A percentile compares a stretch with the other conserved stretches of the same genome.
Conservation (phyloP, 2,329 filamentous ascomycete genomes). For the Xylariomycetidae sp. region DNA sequence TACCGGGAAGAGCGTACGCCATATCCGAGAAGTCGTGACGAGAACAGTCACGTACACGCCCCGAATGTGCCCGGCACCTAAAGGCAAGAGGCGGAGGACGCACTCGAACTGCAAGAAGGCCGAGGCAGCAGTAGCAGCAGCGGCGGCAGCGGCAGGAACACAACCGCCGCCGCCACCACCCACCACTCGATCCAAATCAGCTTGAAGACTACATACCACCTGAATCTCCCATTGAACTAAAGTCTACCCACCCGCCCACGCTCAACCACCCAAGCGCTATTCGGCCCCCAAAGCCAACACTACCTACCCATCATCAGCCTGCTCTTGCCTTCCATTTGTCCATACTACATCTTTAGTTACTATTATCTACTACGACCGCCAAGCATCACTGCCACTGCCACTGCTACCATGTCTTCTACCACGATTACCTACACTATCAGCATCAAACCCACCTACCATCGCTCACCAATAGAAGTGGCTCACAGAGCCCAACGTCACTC, state of each 20-base stretch:
- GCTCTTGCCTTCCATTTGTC: constrained; percentile 20
- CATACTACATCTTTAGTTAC: constrained; percentile 6
- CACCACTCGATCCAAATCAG: constrained; percentile 19
- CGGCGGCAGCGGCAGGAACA: constrained; percentile 2
- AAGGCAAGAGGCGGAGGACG: constrained; percentile 81
- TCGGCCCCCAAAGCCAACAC: constrained; percentile 6
- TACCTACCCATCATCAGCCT: constrained; percentile 5
- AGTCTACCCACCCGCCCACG: constrained; percentile 12
- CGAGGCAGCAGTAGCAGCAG: constrained; percentile 12
- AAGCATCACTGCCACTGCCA: not conserved
- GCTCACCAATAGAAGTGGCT: not conserved
- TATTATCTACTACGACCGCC: constrained; percentile 1
- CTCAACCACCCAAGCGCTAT: no score
- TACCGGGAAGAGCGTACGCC: constrained; percentile 56
- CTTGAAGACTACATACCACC: constrained; percentile 11
- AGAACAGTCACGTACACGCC: constrained; percentile 88
- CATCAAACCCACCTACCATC: not conserved
- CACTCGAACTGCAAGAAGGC: constrained; percentile 24
- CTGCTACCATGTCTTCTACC: not conserved
- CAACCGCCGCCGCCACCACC: constrained; percentile 6
- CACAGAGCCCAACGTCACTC: not conserved
- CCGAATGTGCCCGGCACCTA: constrained; percentile 77
- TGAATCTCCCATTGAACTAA: constrained; percentile 12
- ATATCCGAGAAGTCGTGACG: constrained; percentile 88
- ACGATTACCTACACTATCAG: constrained; percentile 1